Conservation (phyloP, 2,329 filamentous ascomycete species). For the Sporothrix dimorphospora region DNA sequence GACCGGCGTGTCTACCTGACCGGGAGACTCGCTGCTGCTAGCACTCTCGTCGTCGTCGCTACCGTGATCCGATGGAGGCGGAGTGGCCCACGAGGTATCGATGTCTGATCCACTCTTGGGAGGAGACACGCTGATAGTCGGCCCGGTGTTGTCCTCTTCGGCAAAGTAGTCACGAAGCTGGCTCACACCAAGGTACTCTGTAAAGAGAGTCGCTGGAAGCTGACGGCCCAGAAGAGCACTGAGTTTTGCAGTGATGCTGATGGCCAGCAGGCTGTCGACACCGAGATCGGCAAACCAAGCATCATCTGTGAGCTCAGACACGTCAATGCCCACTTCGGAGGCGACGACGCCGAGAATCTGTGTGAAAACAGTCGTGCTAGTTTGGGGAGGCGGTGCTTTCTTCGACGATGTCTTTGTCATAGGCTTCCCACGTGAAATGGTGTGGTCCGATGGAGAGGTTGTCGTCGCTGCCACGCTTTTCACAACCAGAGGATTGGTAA, state of each 20-base stretch:
- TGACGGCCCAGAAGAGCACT: not conserved
- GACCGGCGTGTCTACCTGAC: not conserved
- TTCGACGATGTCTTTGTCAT: not conserved
- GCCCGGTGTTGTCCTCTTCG: not conserved
- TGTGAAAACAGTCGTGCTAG: not conserved
- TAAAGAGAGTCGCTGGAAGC: constrained; percentile 11
- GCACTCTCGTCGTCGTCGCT: not conserved
- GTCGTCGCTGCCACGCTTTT: no score
- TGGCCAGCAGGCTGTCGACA: constrained; percentile 38
- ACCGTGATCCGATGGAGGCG: not conserved
- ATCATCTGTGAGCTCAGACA: constrained; percentile 49
- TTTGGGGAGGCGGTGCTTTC: not conserved
- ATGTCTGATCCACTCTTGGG: not conserved
- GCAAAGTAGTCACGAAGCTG: constrained; percentile 5
- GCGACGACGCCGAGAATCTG: constrained; percentile 46
- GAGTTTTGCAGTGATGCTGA: constrained; percentile 21
- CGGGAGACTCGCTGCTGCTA: not conserved
- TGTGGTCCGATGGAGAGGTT: no score
- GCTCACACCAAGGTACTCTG: constrained; percentile 6
- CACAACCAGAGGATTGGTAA: not conserved
- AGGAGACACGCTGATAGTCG: not conserved
- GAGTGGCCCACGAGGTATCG: not conserved
- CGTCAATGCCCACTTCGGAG: constrained; percentile 59
- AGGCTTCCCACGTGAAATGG: not conserved
- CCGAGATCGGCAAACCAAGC: constrained; percentile 43